Conservation (phyloP, 208 protist species). For the Crithidia thermophila region DNA sequence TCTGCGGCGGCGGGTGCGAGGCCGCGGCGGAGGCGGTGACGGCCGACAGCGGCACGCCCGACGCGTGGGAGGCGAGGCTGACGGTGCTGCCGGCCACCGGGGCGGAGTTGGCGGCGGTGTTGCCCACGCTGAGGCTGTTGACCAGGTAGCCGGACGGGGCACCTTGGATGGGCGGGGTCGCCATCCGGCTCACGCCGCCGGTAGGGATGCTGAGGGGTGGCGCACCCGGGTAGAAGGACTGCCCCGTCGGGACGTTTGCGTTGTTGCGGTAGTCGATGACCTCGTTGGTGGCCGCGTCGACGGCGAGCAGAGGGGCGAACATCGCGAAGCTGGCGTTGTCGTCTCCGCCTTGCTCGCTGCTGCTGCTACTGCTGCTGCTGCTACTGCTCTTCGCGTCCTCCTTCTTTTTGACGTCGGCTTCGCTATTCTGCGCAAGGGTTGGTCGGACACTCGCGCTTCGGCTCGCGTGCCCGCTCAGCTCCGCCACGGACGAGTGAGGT, state of each 20-base stretch:
- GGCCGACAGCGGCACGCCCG: neutral
- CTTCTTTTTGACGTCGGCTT: neutral
- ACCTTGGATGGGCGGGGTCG: neutral
- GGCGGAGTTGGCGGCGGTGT: neutral
- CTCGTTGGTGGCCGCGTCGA: conserved; percentile 34
- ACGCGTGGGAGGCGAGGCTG: neutral
- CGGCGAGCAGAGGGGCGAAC: conserved; percentile 37
- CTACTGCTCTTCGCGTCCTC: neutral
- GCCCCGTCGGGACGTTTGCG: neutral
- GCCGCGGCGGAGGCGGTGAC: neutral
- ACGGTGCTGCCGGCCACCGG: neutral
- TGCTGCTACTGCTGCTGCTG: conserved; percentile 19
- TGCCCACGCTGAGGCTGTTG: conserved; percentile 7
- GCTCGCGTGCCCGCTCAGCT: neutral
- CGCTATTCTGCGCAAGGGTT: neutral
- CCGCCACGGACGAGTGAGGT: neutral
- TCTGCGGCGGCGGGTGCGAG: neutral
- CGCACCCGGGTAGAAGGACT: neutral
- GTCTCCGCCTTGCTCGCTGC: neutral
- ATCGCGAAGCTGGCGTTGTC: conserved; percentile 23
- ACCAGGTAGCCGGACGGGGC: conserved; percentile 6
- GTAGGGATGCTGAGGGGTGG: conserved; percentile 10
- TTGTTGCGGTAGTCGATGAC: conserved; percentile 35
- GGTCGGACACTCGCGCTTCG: neutral
- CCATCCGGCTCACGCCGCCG: neutral